phyloP scores from a whole-genome alignment of 2,329 filamentous ascomycete species.

The Bimuria novae-zelandiae region DNA sequence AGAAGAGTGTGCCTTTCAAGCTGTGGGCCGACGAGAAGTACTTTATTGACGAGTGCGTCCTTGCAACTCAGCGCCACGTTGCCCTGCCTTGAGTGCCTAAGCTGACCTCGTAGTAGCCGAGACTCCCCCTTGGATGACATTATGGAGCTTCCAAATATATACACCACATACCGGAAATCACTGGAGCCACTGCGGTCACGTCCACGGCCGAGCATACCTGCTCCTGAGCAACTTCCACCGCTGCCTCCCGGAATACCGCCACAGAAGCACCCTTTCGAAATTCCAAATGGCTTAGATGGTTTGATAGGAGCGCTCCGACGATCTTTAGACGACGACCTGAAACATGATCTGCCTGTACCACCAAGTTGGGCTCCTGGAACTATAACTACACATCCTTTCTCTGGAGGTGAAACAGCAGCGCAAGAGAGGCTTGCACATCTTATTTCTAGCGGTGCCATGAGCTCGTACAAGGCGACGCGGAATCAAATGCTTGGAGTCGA shows the following conservation, averaged over 20 bases:
- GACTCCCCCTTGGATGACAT: conserved; percentile 65
- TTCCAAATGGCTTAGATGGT: conserved; percentile 60
- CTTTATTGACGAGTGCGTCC: conserved; percentile 73
- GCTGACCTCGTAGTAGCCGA: conserved; percentile 39
- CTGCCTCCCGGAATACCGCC: conserved; percentile 62
- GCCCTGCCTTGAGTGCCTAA: neutral
- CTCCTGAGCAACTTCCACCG: conserved; percentile 62
- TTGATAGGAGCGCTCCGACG: conserved; percentile 61
- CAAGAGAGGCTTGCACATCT: conserved; percentile 64
- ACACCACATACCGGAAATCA: conserved; percentile 74
- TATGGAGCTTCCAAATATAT: conserved; percentile 71
- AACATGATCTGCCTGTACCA: conserved; percentile 54
- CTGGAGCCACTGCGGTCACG: conserved; percentile 71
- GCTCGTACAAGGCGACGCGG: conserved; percentile 69
- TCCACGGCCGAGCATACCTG: conserved; percentile 62
- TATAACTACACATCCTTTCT: conserved; percentile 67
- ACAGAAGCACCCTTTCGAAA: conserved; percentile 66
- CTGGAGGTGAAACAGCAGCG: conserved; percentile 68
- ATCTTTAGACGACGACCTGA: conserved; percentile 57
- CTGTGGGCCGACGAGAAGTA: conserved; percentile 78
- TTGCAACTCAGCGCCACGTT: neutral
- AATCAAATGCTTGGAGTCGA: conserved; percentile 73
- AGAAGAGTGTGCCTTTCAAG: conserved; percentile 63
- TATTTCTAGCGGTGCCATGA: conserved; percentile 64
- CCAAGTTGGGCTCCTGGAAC: conserved; percentile 59